Percentiles rank a stretch among this genome's conserved stretches.
Evolutionary conservation across 257 asterid species (phyloP).

Genomic region (Solanum okadae): DNA sequence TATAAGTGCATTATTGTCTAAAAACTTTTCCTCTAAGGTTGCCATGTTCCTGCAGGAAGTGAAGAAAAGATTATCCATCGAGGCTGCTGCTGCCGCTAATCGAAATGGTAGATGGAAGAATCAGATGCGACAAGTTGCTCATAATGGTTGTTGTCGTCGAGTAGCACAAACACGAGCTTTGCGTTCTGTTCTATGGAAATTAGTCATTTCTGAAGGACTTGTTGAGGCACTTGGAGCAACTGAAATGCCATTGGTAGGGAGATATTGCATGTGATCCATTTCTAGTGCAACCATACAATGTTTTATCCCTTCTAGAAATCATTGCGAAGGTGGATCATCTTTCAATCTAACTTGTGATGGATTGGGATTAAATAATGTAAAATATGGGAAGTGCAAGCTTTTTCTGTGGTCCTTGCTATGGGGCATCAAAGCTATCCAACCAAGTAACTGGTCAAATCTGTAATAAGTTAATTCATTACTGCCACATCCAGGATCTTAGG

Average conservation of each 20-base stretch:
- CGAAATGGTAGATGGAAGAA: slow-evolving; percentile 93
- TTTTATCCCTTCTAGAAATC: background rate
- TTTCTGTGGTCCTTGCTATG: background rate
- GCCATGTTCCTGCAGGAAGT: slow-evolving; percentile 51
- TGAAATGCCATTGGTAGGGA: slow-evolving; percentile 78
- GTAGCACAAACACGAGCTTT: slow-evolving; percentile 85
- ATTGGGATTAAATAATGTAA: background rate
- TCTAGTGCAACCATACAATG: background rate
- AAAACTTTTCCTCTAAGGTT: slow-evolving; percentile 10
- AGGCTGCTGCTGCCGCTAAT: slow-evolving; percentile 75
- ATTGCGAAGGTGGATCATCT: background rate
- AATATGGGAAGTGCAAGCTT: background rate
- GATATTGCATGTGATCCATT: slow-evolving; percentile 1
- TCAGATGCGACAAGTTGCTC: slow-evolving; percentile 88
- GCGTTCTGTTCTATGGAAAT: slow-evolving; percentile 75
- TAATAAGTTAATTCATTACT: background rate
- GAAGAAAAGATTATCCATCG: slow-evolving; percentile 79
- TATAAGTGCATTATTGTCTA: background rate
- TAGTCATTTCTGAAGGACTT: slow-evolving; percentile 68
- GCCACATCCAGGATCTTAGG: background rate
- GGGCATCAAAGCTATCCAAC: background rate
- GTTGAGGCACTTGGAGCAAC: slow-evolving; percentile 55
- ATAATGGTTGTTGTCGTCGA: slow-evolving; percentile 92
- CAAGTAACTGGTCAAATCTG: background rate
- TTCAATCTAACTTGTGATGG: background rate